A percentile compares a stretch with the other conserved stretches of the same genome.
Conservation (phyloP, 768 basidiomycete genomes). For the Boletellus sp. region DNA sequence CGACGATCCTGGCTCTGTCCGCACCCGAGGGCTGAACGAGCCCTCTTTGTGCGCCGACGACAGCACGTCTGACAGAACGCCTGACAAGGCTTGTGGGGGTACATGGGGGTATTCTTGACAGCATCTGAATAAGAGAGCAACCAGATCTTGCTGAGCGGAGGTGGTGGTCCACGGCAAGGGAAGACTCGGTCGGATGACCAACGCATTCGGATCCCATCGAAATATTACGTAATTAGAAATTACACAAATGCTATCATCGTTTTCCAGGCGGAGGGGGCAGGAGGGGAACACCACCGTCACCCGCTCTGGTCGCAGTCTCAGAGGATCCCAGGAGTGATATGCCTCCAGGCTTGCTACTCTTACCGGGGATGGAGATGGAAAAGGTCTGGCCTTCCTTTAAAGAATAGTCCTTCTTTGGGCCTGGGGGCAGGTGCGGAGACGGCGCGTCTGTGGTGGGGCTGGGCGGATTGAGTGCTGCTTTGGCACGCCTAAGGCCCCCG, state of each 20-base stretch:
- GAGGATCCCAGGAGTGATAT: constrained; percentile 38
- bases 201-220: neutral
- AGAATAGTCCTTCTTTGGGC: constrained; percentile 90
- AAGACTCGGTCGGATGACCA: constrained; percentile 4
- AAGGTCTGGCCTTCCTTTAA: constrained; percentile 95
- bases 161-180: constrained; percentile 13
- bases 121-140: constrained; percentile 41
- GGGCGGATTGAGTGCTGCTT: constrained; percentile 57
- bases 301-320: constrained; percentile 22
- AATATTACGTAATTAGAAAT: constrained; percentile 16
- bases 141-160: constrained; percentile 2
- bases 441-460: constrained; percentile 40
- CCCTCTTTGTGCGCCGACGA: constrained; percentile 41
- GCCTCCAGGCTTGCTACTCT: constrained; percentile 40
- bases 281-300: constrained; percentile 53
- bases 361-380: constrained; percentile 87
- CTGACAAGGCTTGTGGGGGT: constrained; percentile 26
- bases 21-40: constrained; percentile 82
- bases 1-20: constrained; percentile 79
- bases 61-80: constrained; percentile 20
- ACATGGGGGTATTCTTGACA: constrained; percentile 51
- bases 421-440: constrained; percentile 69
- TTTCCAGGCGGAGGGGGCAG: constrained; percentile 78
- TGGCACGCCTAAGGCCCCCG: constrained; percentile 46
- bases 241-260: constrained; percentile 30